These are phyloP conservation scores for Exophiala phaeomuriformis DNA, from an alignment of 2,329 filamentous ascomycete genomes.

Conservation along the genomic window DNA sequence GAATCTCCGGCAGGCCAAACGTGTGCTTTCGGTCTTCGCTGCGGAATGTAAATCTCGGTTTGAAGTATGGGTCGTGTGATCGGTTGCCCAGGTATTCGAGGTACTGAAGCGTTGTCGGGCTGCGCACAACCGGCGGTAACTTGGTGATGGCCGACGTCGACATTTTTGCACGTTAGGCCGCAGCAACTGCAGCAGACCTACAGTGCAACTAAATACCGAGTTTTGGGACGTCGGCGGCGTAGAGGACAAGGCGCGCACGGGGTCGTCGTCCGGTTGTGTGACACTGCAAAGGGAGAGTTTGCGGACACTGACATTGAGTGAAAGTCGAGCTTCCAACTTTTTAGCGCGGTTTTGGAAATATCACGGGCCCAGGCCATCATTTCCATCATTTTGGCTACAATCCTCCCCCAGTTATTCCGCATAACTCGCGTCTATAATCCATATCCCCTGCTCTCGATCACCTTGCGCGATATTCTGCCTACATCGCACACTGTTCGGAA, in stretches of 20 bases:
- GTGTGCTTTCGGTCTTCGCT: slow-evolving; percentile 23
- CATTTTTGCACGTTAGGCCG: neutral
- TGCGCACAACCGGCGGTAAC: slow-evolving; percentile 20
- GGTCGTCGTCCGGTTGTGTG: neutral
- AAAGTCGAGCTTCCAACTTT: slow-evolving; percentile 5
- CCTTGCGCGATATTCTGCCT: neutral
- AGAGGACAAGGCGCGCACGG: neutral
- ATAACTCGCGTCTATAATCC: neutral
- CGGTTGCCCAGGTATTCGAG: slow-evolving; percentile 11
- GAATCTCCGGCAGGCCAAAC: slow-evolving; percentile 11
- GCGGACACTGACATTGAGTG: neutral
- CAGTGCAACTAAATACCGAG: neutral
- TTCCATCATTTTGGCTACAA: neutral
- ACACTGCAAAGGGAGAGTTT: neutral
- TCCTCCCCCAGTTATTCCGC: neutral
- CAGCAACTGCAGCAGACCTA: neutral
- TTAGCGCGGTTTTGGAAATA: slow-evolving; percentile 6
- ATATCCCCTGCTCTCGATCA: slow-evolving; percentile 8
- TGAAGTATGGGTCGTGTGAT: slow-evolving; percentile 18
- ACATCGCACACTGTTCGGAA: neutral
- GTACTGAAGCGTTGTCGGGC: slow-evolving; percentile 25
- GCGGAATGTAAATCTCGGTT: slow-evolving; percentile 20
- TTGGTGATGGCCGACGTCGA: slow-evolving; percentile 12
- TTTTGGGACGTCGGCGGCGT: neutral
- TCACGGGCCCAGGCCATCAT: neutral